phyloP scores from a whole-genome alignment of 2,329 filamentous ascomycete species.

The Phymatotrichopsis omnivora region DNA sequence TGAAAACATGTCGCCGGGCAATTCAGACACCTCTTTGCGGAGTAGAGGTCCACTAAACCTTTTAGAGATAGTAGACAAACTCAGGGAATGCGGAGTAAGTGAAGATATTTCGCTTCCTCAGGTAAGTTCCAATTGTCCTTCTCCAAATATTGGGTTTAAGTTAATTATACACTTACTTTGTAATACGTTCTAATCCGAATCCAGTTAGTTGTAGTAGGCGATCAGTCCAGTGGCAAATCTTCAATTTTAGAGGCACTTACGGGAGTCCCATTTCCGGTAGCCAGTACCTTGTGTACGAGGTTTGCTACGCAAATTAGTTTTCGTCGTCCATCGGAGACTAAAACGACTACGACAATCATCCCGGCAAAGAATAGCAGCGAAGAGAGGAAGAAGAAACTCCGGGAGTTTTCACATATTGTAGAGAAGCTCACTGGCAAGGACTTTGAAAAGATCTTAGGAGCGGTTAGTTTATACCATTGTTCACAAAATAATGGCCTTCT shows the following conservation, averaged over 20 bases:
- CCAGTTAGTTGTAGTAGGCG: constrained; percentile 31
- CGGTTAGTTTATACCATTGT: too few species aligned
- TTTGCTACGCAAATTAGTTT: constrained; percentile 32
- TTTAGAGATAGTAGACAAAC: constrained; percentile 28
- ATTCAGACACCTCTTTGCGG: too few species aligned
- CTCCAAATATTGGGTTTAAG: too few species aligned
- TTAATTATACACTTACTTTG: too few species aligned
- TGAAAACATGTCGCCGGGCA: too few species aligned
- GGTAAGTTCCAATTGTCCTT: constrained; percentile 23
- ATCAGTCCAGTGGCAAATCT: constrained; percentile 31
- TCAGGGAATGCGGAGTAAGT: constrained; percentile 28
- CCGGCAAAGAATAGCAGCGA: constrained; percentile 21
- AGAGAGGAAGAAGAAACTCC: constrained; percentile 12
- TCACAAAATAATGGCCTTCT: too few species aligned
- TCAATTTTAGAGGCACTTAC: constrained; percentile 31
- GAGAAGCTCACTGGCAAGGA: constrained; percentile 18
- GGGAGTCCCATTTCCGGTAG: constrained; percentile 30
- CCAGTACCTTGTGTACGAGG: constrained; percentile 29
- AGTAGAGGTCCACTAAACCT: too few species aligned
- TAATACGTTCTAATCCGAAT: too few species aligned
- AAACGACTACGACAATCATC: constrained; percentile 28
- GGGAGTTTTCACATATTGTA: constrained; percentile 20
- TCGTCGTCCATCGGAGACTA: constrained; percentile 26
- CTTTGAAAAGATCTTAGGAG: too few species aligned
- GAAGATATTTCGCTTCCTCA: constrained; percentile 31